Base-by-base conservation (phyloP, 768 basidiomycete species). In the Psilocybe tampanensis region DNA sequence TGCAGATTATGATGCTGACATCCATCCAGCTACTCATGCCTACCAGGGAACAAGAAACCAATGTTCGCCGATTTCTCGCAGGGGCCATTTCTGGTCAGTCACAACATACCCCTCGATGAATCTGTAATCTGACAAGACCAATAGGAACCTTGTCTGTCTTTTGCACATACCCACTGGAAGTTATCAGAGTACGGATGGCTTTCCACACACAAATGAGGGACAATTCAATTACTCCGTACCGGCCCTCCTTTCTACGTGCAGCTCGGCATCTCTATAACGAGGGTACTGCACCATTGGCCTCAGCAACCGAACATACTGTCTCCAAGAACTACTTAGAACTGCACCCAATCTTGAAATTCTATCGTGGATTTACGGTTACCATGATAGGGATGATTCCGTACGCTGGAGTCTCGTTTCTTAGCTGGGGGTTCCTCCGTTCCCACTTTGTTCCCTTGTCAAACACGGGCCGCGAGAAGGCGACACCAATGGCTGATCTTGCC, bases 311-410 rank as follows among this genome's bases (percentile, higher is more conserved):
- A 59, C 61, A 29, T 47, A 55, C 51, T 15, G 60, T 54, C 47
- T 44, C 68, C 47, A 63, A 61, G 63, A 65, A 70, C 32, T 69
- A 73, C 53, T 81, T 95, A 64, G 74, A 82, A 43, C 81, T 82
- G 12, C 84, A 90, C 64, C 90, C 91, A 15, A 68, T 93, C 51
- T 80, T 95, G 54, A 92, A 95, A 66, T 94, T 98, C 74, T 99
- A 98, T 69, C 91, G 97, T 19, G 96, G 97, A n/a, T 98, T 98
- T 74, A 87, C 88, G 7, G 94, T 97, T 24, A 95, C 95, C 19
- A 72, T 98, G 36, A 71, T 85, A 12, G 96, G 97, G 44, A 98
- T 98, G 82, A 78, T 98, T 29, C 96, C 96, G 5, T 98, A 98
- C 65, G 94, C 95, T 2, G 96, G 96, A 18, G 92, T 94, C 2